These are phyloP conservation scores for Asterionellopsis glacialis DNA, from an alignment of 108 stramenopile species.

Conservation along the genomic window DNA sequence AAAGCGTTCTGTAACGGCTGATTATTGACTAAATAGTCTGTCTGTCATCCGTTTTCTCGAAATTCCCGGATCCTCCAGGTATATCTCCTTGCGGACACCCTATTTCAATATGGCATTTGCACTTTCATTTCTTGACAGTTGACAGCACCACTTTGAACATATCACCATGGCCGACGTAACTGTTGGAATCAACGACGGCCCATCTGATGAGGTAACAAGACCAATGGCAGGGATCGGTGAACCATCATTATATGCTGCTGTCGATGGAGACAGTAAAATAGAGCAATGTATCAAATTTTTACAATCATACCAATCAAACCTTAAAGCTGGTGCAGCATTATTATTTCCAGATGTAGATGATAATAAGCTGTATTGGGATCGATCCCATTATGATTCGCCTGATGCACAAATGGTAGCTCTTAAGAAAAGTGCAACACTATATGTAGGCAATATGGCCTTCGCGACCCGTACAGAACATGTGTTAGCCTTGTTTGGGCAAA, in stretches of 20 bases:
- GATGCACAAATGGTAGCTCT: conserved; percentile 73
- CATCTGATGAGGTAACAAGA: not conserved
- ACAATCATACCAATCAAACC: too few species aligned
- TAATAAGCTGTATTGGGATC: conserved; percentile 82
- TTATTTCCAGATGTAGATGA: conserved; percentile 60
- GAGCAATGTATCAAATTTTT: too few species aligned
- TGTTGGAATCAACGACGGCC: not conserved
- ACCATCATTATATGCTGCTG: too few species aligned
- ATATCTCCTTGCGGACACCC: too few species aligned
- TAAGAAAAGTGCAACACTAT: conserved; percentile 66
- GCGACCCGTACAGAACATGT: conserved; percentile 85
- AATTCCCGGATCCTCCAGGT: too few species aligned
- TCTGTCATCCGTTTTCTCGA: too few species aligned
- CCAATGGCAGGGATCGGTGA: too few species aligned
- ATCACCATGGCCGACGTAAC: not conserved
- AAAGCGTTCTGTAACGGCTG: too few species aligned
- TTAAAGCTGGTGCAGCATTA: conserved; percentile 47
- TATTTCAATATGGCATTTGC: too few species aligned
- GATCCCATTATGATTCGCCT: conserved; percentile 71
- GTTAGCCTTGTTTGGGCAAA: conserved; percentile 68
- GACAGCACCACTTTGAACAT: not conserved
- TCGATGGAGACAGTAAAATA: too few species aligned
- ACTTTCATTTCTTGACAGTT: not conserved
- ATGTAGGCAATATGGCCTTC: conserved; percentile 96
- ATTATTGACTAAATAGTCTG: too few species aligned